Evolutionary conservation across 352 stramenopile species (phyloP), one percentile per base, ranked within the genome.

Genomic region (Aphanomyces euteiches): DNA sequence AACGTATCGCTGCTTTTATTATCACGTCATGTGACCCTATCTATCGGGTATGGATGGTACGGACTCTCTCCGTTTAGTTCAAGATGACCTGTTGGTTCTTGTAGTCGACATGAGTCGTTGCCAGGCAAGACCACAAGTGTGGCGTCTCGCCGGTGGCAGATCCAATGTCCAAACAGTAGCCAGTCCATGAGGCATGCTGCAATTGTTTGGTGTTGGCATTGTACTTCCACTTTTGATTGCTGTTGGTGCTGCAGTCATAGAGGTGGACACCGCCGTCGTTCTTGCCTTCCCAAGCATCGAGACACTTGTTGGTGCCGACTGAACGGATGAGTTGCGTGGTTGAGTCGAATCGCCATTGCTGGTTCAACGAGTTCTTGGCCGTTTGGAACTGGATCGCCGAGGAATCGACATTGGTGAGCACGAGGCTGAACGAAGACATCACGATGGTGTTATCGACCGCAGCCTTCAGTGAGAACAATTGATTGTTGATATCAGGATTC

Each of bases 191-290:
- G 34, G 54, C 57, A 72, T 89, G 79, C 65, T 78, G 76, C 47
- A 89, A 7, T 48, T 80, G 73, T 15, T 79, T 65, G 39, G 70
- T 77, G 34, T 67, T 61, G 13, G 71, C 66, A 68, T 87, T 72
- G 53, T 81, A 87, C 41, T 28, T 79, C 82, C 82, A 88, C 34
- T 74, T 74, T 72, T 89, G 80, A 69, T 89, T 89, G 39, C 15
- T 50, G 59, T 89, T 80, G 6, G 56, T 59, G 21, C 83, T 80
- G 70, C 82, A 89, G 17, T 39, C 34, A 65, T 82, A 89, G 36
- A 77, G 78, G 76, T 87, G 82, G 47, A 89, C 79, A 38, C 74
- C 73, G 17, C 80, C 82, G 38, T 79, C 80, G 13, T 81, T 50
- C 78, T 69, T 78, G 13, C 43, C 75, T 67, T 89, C 80, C 73